Evolutionary conservation across 176 grass and related monocot species (phyloP).

Genomic region (Ensete glaucum): DNA sequence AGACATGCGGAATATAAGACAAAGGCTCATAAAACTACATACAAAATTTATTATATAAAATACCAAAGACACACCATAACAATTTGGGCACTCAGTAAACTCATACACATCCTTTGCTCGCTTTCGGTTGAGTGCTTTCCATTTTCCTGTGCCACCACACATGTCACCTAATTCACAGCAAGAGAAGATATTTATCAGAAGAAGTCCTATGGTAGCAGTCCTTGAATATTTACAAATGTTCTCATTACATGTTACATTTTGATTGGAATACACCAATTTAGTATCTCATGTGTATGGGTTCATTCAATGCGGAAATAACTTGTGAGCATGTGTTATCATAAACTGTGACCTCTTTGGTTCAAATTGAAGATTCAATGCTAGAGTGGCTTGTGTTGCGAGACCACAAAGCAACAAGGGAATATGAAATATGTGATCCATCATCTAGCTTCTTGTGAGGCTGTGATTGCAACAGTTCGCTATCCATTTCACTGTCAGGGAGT

Average conservation of each 20-base stretch:
- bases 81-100: constrained; percentile 95
- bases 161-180: constrained; percentile 65
- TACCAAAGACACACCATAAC: constrained; percentile 57
- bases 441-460: too few relatives aligned
- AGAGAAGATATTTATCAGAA: constrained; percentile 17
- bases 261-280: not conserved
- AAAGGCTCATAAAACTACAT: not conserved
- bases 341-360: too few relatives aligned
- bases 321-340: too few relatives aligned
- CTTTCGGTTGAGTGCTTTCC: constrained; percentile 97
- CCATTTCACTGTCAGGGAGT: too few relatives aligned
- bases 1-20: too few relatives aligned
- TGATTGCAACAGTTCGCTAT: too few relatives aligned
- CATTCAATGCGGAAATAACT: too few relatives aligned
- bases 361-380: too few relatives aligned
- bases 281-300: too few relatives aligned
- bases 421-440: too few relatives aligned
- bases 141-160: constrained; percentile 97
- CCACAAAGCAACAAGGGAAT: too few relatives aligned
- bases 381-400: too few relatives aligned
- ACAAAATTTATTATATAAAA: not conserved
- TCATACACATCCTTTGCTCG: constrained; percentile 95
- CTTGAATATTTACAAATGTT: not conserved
- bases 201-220: not conserved
- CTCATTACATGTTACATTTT: not conserved